Base-by-base conservation (phyloP, 192 early-diverging fungal genomes). In the Backusella circina region DNA sequence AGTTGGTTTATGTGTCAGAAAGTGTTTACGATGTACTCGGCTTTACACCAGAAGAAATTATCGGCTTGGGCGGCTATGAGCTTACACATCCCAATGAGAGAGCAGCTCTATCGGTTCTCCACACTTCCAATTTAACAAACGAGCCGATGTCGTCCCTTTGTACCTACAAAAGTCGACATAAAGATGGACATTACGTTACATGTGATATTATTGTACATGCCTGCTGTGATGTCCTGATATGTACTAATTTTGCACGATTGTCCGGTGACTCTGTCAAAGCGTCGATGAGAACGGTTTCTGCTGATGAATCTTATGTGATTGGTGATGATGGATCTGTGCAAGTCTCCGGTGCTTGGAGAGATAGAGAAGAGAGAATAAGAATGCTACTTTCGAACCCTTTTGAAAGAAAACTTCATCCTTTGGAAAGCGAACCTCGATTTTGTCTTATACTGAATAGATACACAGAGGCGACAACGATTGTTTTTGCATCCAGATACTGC, bases 31-130 rank as follows among this genome's bases (percentile, higher is more conserved):
- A 78, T 18, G 77, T 83, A 33, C 78, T 88, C 6, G 86, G 86
- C 4, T 88, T 78, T 57, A 75, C 75, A 16, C 78, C 80, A 72
- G 79, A 86, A 23, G 86, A 88, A 51, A 32, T 88, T 30, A 65
- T 83, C 0, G 86, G 85, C 23, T 32, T 66, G 7, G 38, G 76
- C 23, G 79, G 79, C 12, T 88, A 86, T 69, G 54, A 76, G 2
- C 51, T 82, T 44, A 73, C 83, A 13, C 82, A 85, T 67, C 76
- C 76, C 9, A 78, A 82, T 67, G 85, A 88, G 39, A 75, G 78
- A 21, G 28, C 54, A 1, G 50, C 82, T 32, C 70, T 80, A 18
- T 68, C 73, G 32, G 51, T 72, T 9, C 71, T 82, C 1, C 83
- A 88, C 54, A 41, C 68, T n/a, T 76, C 79, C 3, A 78, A 74